phyloP scores from a whole-genome alignment of 176 grass and related monocot genomes.

The Triticum turgidum region DNA sequence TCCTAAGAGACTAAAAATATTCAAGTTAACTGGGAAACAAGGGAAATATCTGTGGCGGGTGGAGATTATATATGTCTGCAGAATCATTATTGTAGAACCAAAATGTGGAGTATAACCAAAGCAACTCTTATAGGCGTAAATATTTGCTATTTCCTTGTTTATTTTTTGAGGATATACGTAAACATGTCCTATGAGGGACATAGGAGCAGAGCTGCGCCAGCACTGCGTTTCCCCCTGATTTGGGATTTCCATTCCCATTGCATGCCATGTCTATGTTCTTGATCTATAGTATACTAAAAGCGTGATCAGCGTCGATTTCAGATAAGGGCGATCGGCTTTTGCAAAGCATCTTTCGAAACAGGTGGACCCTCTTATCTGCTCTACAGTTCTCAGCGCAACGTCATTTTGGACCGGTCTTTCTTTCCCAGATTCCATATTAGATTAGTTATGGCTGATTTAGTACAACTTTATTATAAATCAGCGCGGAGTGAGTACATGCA shows the following conservation, averaged over 20 bases:
- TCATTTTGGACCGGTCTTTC: neutral
- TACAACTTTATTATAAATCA: too few relatives aligned
- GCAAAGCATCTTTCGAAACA: neutral
- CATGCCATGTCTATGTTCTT: neutral
- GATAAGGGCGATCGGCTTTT: neutral
- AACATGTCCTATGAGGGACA: neutral
- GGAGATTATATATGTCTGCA: neutral
- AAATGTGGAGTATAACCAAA: neutral
- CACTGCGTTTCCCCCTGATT: neutral
- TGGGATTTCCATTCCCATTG: neutral
- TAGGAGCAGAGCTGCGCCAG: neutral
- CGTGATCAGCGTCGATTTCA: neutral
- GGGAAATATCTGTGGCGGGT: neutral
- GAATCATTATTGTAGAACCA: neutral
- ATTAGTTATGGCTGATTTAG: too few relatives aligned
- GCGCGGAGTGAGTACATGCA: too few relatives aligned
- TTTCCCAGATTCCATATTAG: neutral
- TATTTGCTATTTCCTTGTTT: too few relatives aligned
- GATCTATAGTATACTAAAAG: neutral
- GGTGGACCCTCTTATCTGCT: neutral
- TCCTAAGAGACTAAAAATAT: neutral
- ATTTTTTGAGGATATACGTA: neutral
- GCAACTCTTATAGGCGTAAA: neutral
- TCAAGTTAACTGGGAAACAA: neutral
- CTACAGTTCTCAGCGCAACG: neutral